phyloP scores from a whole-genome alignment of 2,329 filamentous ascomycete species.

The Cladosporium cucumerinum region DNA sequence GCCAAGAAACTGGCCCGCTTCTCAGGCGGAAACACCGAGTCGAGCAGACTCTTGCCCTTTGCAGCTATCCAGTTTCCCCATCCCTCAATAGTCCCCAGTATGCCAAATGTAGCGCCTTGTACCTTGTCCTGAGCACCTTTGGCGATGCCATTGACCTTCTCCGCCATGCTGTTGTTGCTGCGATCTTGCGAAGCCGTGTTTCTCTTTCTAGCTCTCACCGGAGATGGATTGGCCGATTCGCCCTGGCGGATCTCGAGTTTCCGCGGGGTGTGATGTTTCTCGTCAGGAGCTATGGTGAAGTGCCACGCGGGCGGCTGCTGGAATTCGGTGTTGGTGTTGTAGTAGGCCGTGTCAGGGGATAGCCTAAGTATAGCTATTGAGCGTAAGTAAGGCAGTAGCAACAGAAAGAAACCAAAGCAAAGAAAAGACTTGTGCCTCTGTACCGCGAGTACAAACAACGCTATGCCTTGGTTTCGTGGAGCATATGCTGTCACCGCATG shows the following conservation, averaged over 20 bases:
- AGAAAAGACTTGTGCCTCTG: slow-evolving; percentile 7
- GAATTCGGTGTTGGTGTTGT: neutral
- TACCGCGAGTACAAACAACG: neutral
- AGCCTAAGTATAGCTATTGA: neutral
- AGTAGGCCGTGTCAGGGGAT: neutral
- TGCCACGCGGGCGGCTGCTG: neutral
- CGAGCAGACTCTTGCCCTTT: slow-evolving; percentile 40
- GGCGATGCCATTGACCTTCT: slow-evolving; percentile 23
- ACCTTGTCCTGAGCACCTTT: slow-evolving; percentile 28
- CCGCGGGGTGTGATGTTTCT: slow-evolving; percentile 22
- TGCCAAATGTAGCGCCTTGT: slow-evolving; percentile 26
- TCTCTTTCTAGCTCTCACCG: slow-evolving; percentile 19
- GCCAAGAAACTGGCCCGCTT: slow-evolving; percentile 57
- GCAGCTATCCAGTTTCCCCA: slow-evolving; percentile 27
- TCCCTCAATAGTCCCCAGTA: slow-evolving; percentile 30
- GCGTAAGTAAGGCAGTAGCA: neutral
- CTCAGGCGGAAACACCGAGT: slow-evolving; percentile 57
- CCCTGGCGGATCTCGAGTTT: slow-evolving; percentile 29
- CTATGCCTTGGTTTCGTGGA: slow-evolving; percentile 11
- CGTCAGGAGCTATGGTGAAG: neutral
- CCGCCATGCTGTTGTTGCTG: slow-evolving; percentile 25
- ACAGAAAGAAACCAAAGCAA: neutral
- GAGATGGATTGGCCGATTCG: slow-evolving; percentile 27
- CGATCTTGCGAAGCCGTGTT: neutral
- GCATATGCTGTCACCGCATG: slow-evolving; percentile 12